Percentiles rank a stretch among this genome's conserved stretches.
Evolutionary conservation across 208 protist genomes (phyloP).

Genomic region (Zelonia costaricensis): DNA sequence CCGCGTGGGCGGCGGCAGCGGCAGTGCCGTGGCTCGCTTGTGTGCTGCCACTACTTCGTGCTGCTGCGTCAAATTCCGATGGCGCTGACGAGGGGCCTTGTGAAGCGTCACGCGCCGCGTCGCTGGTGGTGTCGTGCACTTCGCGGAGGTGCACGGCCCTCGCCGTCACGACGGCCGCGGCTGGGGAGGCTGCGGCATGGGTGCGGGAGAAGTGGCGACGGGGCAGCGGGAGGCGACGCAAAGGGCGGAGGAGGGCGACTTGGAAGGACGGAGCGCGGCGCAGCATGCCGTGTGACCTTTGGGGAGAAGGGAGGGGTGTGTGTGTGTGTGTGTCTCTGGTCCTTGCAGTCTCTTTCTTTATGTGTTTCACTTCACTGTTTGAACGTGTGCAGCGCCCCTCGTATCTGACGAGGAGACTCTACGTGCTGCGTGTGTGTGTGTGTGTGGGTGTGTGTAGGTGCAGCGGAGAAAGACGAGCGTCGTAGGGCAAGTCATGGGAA

Average conservation of each 20-base stretch:
- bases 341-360: not conserved
- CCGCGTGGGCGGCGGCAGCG: too few species aligned
- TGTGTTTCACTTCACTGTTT: not conserved
- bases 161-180: not conserved
- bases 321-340: not conserved
- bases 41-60: not conserved
- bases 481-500: too few species aligned
- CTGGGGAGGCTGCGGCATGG: not conserved
- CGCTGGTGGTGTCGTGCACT: too few species aligned
- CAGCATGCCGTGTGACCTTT: slow-evolving; percentile 2
- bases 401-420: too few species aligned
- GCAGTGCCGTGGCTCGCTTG: not conserved
- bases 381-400: too few species aligned
- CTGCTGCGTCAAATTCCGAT: not conserved
- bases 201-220: slow-evolving; percentile 4
- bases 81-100: too few species aligned
- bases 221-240: slow-evolving; percentile 3
- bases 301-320: not conserved
- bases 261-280: slow-evolving; percentile 10
- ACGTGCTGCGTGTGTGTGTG: not conserved
- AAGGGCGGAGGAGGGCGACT: not conserved
- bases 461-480: too few species aligned
- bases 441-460: not conserved
- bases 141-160: too few species aligned
- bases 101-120: too few species aligned